These are phyloP conservation scores for Ophiocordyceps unilateralis DNA, from an alignment of 2,329 filamentous ascomycete species.

Conservation along the genomic window DNA sequence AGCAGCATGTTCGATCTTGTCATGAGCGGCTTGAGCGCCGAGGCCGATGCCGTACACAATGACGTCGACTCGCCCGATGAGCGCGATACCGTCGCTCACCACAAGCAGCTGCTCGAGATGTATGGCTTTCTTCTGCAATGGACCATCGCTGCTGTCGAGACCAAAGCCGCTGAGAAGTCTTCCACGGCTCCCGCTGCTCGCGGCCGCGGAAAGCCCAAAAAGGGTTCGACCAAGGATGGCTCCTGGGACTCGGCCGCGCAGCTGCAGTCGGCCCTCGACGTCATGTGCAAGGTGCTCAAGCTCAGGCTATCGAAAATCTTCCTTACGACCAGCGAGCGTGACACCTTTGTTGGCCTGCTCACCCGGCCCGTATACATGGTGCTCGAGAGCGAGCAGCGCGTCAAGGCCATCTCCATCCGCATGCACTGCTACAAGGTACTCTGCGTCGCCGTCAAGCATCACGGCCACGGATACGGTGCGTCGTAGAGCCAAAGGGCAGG, in stretches of 20 bases:
- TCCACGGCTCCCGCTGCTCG: slow-evolving; percentile 48
- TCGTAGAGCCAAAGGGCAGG: background rate
- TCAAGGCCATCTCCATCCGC: slow-evolving; percentile 73
- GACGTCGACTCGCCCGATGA: slow-evolving; percentile 78
- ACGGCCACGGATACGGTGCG: slow-evolving; percentile 87
- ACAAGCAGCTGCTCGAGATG: slow-evolving; percentile 84
- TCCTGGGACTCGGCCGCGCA: slow-evolving; percentile 81
- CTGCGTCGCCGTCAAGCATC: slow-evolving; percentile 92
- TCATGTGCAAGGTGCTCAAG: slow-evolving; percentile 91
- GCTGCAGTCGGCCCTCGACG: slow-evolving; percentile 73
- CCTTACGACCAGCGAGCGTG: slow-evolving; percentile 85
- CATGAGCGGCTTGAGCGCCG: slow-evolving; percentile 67
- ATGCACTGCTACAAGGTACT: slow-evolving; percentile 98
- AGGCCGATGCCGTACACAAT: slow-evolving; percentile 70
- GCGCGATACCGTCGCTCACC: slow-evolving; percentile 68
- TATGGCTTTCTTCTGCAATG: slow-evolving; percentile 91
- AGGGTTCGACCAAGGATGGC: slow-evolving; percentile 60
- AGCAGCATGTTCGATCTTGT: slow-evolving; percentile 89
- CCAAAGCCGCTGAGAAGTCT: slow-evolving; percentile 81
- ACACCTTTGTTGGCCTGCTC: slow-evolving; percentile 84
- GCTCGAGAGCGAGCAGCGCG: slow-evolving; percentile 80
- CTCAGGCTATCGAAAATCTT: slow-evolving; percentile 87
- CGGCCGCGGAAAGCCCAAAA: slow-evolving; percentile 61
- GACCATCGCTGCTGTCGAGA: slow-evolving; percentile 87
- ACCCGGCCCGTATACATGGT: slow-evolving; percentile 88